Percentiles rank a stretch among this genome's conserved stretches.
These are phyloP conservation scores for Theileria orientalis DNA, from an alignment of 169 alveolate genomes.

Conservation along the genomic window DNA sequence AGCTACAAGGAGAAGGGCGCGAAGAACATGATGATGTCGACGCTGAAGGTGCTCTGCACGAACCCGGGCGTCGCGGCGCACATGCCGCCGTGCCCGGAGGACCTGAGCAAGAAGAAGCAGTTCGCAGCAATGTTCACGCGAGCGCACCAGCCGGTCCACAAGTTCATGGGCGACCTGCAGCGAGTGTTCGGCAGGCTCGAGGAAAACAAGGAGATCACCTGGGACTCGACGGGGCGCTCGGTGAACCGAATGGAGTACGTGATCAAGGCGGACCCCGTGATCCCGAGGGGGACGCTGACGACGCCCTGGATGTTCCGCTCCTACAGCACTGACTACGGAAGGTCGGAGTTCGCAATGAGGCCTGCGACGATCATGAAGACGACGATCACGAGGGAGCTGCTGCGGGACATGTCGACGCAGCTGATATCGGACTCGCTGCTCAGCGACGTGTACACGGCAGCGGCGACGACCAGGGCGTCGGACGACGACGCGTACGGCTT, in stretches of 20 bases:
- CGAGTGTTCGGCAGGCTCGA: slow-evolving; percentile 47
- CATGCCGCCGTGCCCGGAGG: slow-evolving; percentile 71
- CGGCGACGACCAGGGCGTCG: not conserved
- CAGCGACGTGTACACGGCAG: not conserved
- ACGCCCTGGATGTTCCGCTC: slow-evolving; percentile 60
- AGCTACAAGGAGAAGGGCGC: slow-evolving; percentile 68
- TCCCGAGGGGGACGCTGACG: slow-evolving; percentile 35
- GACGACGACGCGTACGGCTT: slow-evolving; percentile 7
- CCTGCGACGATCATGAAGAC: slow-evolving; percentile 35
- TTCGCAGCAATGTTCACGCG: slow-evolving; percentile 47
- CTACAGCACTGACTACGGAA: slow-evolving; percentile 31
- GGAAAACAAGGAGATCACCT: slow-evolving; percentile 34
- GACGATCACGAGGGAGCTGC: slow-evolving; percentile 14
- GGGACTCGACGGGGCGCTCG: slow-evolving; percentile 42
- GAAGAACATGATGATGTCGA: slow-evolving; percentile 66
- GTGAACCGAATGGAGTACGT: slow-evolving; percentile 45
- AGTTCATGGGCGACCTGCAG: slow-evolving; percentile 63
- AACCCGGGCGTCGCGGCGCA: slow-evolving; percentile 59
- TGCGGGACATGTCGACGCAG: slow-evolving; percentile 41
- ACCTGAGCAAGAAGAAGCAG: slow-evolving; percentile 49
- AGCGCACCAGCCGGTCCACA: slow-evolving; percentile 59
- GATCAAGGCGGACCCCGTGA: slow-evolving; percentile 31
- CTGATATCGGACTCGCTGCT: slow-evolving; percentile 9
- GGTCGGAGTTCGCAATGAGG: slow-evolving; percentile 9
- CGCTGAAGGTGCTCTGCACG: slow-evolving; percentile 58